These are phyloP conservation scores for Lecanicillium sp. DNA, from an alignment of 2,329 filamentous ascomycete genomes.

Conservation along the genomic window DNA sequence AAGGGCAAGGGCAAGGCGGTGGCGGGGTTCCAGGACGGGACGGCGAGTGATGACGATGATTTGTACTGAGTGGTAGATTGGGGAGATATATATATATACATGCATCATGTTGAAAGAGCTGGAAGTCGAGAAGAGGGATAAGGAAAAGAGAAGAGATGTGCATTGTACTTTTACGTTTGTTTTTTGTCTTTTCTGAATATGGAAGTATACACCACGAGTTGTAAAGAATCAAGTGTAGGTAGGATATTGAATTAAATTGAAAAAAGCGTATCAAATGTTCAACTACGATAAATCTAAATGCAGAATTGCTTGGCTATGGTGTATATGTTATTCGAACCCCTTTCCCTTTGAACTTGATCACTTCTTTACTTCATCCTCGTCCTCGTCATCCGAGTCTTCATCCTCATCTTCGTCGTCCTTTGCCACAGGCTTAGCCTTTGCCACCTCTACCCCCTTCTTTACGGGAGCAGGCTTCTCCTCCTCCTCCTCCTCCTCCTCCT, in stretches of 20 bases:
- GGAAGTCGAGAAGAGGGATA: too few relatives aligned
- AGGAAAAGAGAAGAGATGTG: too few relatives aligned
- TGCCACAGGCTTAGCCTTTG: background rate
- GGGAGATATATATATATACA: too few relatives aligned
- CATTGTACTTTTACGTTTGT: too few relatives aligned
- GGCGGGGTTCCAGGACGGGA: conserved; percentile 46
- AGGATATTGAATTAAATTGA: background rate
- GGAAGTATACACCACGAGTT: background rate
- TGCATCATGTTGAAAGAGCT: too few relatives aligned
- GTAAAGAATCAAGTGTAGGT: background rate
- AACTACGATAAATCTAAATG: background rate
- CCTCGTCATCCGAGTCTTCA: conserved; percentile 24
- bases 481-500: background rate
- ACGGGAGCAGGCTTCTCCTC: too few relatives aligned
- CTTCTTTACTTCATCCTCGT: conserved; percentile 21
- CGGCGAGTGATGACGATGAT: conserved; percentile 51
- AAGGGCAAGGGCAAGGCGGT: conserved; percentile 54
- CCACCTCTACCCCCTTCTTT: background rate
- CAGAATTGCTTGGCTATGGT: conserved; percentile 11
- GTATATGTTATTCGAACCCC: conserved; percentile 1
- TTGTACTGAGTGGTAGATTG: conserved; percentile 43
- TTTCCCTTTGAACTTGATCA: background rate
- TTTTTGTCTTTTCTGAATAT: too few relatives aligned
- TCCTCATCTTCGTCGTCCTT: conserved; percentile 22
- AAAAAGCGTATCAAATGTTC: too few relatives aligned